Evolutionary conservation across 2,329 filamentous ascomycete genomes (phyloP).

Genomic region (Microdochium paspali): DNA sequence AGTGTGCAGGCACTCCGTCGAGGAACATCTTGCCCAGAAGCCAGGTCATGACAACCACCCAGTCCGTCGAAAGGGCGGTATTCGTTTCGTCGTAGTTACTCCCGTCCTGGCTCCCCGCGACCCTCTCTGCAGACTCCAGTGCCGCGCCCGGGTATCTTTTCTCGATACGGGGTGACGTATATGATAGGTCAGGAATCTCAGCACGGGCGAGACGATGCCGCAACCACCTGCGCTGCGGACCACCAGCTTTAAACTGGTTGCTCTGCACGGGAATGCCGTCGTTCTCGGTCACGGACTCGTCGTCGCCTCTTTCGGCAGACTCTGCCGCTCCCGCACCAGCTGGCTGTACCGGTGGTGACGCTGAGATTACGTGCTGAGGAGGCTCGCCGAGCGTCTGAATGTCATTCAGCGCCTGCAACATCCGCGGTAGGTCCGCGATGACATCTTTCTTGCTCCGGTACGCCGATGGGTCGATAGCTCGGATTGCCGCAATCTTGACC

Average conservation of each 20-base stretch:
- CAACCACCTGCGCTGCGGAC: too few species aligned
- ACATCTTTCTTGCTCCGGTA: too few species aligned
- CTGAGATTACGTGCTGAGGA: conserved; percentile 5
- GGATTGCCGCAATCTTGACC: conserved; percentile 6
- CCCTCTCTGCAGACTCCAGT: too few species aligned
- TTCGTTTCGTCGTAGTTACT: conserved; percentile 27
- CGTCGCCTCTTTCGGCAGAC: conserved; percentile 4
- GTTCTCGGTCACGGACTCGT: background rate
- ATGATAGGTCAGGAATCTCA: too few species aligned
- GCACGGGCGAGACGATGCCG: too few species aligned
- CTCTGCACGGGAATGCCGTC: too few species aligned
- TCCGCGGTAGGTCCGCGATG: background rate
- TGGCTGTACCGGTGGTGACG: background rate
- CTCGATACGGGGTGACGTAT: too few species aligned
- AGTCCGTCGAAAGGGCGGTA: conserved; percentile 21
- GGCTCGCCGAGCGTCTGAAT: background rate
- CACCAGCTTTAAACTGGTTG: too few species aligned
- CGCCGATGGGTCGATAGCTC: conserved; percentile 1
- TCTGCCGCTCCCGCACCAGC: conserved; percentile 4
- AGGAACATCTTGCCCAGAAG: conserved; percentile 27
- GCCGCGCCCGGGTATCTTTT: too few species aligned
- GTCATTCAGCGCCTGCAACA: conserved; percentile 2
- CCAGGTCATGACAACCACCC: conserved; percentile 23
- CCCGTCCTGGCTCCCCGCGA: too few species aligned
- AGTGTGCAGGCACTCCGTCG: conserved; percentile 26